Evolutionary conservation across 1,284 basidiomycete species (phyloP), one percentile per base, ranked within the genome.

Genomic region (Termitomyces sp.): DNA sequence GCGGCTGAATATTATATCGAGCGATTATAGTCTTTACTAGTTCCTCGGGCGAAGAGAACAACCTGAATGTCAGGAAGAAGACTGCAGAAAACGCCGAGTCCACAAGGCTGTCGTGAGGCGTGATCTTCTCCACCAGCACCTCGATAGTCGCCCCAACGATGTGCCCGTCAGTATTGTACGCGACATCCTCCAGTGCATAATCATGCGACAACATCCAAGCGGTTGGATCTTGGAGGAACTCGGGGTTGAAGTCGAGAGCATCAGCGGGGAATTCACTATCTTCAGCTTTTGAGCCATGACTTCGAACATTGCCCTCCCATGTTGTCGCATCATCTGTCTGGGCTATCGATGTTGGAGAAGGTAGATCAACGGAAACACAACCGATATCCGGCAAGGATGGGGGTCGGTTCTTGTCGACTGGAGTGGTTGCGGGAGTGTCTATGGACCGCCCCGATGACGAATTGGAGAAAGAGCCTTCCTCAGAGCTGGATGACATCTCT

Each of bases 11-110:
- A 65, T 94, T 88, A 71, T 92, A 99, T 13, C 96, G 87, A 36
- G 78, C 72, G 55, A 94, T 86, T 53, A 98, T 74, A 0, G 86
- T 79, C 9, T 89, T 82, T 1, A 91, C 80, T 30, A 99, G 81
- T 55, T 90, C 86, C 6, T 72, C 56, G 0, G 96, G 90, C 0
- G 87, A 84, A 1, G 90, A 85, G 71, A 98, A 98, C 59, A 98
- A 73, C n/a, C 96, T 84, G 79, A 99, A 99, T 0, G 94, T 97
- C 65, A 95, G 77, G 78, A 95, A 96, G 76, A 99, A 98, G 15
- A 95, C 88, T 1, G 86, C 83, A 24, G 87, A 81, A 67, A 98
- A 94, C 0, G 84, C 83, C 15, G 87, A 78, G 63, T 98, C 94
- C 31, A 92, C 90, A 48, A 92, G 82, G 47, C 86, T 86, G 65